phyloP scores from a whole-genome alignment of 495 filamentous ascomycete genomes.

The Terfezia claveryi region DNA sequence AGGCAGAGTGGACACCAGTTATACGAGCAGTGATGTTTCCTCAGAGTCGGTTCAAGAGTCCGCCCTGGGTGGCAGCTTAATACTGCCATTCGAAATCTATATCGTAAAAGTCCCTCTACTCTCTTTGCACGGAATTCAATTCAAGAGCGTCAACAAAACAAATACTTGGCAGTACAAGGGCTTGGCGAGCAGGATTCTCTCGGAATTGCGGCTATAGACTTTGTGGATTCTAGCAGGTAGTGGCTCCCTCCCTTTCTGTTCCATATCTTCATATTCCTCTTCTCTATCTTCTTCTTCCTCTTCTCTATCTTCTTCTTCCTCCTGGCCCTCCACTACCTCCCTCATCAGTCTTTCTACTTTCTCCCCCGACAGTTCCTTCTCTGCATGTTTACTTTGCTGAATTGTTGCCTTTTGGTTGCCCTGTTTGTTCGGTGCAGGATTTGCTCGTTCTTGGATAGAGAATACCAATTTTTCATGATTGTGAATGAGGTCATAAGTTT shows the following conservation, averaged over 20 bases:
- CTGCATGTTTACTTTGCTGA: no score
- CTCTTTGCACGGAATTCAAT: constrained; percentile 85
- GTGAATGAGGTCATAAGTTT: no score
- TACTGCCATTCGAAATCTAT: constrained; percentile 82
- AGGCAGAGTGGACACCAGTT: constrained; percentile 41
- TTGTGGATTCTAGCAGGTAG: no score
- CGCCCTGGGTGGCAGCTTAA: constrained; percentile 56
- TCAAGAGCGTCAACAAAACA: constrained; percentile 76
- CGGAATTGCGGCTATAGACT: constrained; percentile 53
- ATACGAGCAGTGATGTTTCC: constrained; percentile 59
- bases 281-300: no score
- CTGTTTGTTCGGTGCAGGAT: background rate
- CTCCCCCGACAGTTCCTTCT: no score
- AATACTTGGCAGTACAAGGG: constrained; percentile 97
- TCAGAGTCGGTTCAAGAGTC: constrained; percentile 63
- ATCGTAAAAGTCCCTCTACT: constrained; percentile 95
- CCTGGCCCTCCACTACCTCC: no score
- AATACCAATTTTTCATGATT: background rate
- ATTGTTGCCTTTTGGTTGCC: background rate
- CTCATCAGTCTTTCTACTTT: no score
- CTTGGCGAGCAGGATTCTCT: constrained; percentile 86
- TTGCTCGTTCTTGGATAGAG: background rate
- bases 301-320: no score
- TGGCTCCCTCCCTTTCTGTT: no score
- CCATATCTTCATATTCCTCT: no score